Percentiles rank a stretch among this genome's conserved stretches.
Evolutionary conservation across 768 basidiomycete genomes (phyloP).

Genomic region (Pisolithus microcarpus): DNA sequence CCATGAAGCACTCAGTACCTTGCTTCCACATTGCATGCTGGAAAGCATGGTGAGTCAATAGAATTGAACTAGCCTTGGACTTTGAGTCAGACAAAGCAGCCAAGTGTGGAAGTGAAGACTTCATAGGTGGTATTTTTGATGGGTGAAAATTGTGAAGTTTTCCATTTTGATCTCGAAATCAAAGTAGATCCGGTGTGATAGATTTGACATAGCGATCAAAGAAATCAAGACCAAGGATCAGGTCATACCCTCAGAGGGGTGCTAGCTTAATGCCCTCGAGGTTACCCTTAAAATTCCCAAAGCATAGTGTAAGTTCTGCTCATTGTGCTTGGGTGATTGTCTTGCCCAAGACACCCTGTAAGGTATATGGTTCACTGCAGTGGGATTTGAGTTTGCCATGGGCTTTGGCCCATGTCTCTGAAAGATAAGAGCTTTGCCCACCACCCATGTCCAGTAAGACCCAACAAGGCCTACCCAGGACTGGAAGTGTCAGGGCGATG

Average conservation of each 20-base stretch:
- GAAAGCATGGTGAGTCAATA: not conserved
- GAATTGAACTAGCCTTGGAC: not conserved
- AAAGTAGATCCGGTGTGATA: not conserved
- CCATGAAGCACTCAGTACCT: not conserved
- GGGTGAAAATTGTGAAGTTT: not conserved
- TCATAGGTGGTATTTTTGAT: not conserved
- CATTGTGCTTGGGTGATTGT: not conserved
- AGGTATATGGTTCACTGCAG: too few relatives aligned
- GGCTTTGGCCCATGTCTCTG: not conserved
- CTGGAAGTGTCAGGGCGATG: not conserved
- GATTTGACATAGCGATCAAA: not conserved
- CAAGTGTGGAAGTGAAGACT: not conserved
- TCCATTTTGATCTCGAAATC: not conserved
- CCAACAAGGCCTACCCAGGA: not conserved
- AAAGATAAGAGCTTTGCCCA: not conserved
- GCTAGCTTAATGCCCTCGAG: not conserved
- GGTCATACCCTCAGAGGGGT: not conserved
- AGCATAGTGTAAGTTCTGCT: not conserved
- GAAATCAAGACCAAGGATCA: not conserved
- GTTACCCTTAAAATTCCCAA: not conserved
- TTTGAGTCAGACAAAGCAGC: not conserved
- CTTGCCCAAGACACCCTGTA: not conserved
- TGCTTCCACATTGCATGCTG: not conserved
- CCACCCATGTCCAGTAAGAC: not conserved
- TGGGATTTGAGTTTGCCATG: not conserved